Percentiles rank a stretch among this genome's conserved stretches.
Conservation (phyloP, 2,329 filamentous ascomycete species). For the Fusarium sp. region DNA sequence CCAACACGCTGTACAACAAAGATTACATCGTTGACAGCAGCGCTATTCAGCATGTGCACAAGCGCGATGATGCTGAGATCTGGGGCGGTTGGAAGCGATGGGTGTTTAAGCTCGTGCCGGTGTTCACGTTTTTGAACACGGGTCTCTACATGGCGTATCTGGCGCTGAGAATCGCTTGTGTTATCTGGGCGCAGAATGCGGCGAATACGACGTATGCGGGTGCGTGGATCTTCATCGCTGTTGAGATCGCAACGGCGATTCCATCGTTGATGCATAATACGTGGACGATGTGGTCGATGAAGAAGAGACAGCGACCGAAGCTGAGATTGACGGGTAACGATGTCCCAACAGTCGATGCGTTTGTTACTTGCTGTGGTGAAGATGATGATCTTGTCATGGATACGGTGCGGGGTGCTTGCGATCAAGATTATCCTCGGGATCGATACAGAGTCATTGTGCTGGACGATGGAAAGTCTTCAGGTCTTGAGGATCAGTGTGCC, state of each 20-base stretch:
- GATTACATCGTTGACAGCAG: constrained; percentile 46
- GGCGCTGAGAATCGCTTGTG: constrained; percentile 61
- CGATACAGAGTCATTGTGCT: constrained; percentile 65
- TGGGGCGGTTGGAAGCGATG: constrained; percentile 58
- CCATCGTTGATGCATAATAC: constrained; percentile 67
- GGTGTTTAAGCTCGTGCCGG: constrained; percentile 52
- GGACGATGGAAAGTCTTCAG: constrained; percentile 63
- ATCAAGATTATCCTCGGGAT: constrained; percentile 64
- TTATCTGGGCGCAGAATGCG: constrained; percentile 61
- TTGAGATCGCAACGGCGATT: constrained; percentile 64
- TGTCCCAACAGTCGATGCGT: constrained; percentile 66
- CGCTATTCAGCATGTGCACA: constrained; percentile 53
- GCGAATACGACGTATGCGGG: constrained; percentile 55
- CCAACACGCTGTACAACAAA: constrained; percentile 46
- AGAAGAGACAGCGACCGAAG: constrained; percentile 64
- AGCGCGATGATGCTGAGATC: constrained; percentile 57
- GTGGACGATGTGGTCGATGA: constrained; percentile 68
- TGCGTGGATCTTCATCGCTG: constrained; percentile 68
- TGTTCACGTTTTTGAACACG: constrained; percentile 55
- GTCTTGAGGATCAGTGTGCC: constrained; percentile 54
- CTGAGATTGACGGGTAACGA: constrained; percentile 61
- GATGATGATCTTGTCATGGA: constrained; percentile 66
- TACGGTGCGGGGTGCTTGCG: constrained; percentile 65
- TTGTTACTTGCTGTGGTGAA: constrained; percentile 69
- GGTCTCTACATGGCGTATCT: constrained; percentile 62